Evolutionary conservation across 2,329 filamentous ascomycete species (phyloP).

Genomic region (Pyrenophora graminea): DNA sequence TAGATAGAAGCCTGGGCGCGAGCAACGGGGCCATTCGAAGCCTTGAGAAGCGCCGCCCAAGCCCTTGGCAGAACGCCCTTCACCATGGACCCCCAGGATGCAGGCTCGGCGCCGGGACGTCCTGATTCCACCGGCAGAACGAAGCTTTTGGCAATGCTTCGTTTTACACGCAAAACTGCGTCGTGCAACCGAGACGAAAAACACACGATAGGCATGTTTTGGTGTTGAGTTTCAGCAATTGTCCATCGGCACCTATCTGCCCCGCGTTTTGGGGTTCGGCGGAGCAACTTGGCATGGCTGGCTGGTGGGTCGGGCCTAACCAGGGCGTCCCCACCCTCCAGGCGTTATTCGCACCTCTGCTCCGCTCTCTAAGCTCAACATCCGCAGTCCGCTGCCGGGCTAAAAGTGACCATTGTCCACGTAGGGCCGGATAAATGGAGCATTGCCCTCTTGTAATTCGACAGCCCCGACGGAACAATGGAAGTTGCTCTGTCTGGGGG

Average conservation of each 20-base stretch:
- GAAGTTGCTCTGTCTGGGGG: constrained; percentile 7
- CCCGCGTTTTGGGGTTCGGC: constrained; percentile 10
- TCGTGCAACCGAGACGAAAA: background rate
- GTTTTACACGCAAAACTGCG: background rate
- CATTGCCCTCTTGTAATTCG: constrained; percentile 29
- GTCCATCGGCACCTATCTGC: background rate
- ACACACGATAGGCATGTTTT: background rate
- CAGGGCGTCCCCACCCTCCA: constrained; percentile 9
- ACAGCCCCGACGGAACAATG: constrained; percentile 24
- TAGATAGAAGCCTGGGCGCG: constrained; percentile 31
- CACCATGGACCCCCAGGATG: constrained; percentile 23
- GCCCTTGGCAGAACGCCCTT: constrained; percentile 41
- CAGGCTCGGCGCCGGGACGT: constrained; percentile 25
- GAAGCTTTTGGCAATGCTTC: constrained; percentile 32
- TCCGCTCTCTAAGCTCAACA: constrained; percentile 8
- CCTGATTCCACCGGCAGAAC: constrained; percentile 19
- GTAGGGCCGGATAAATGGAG: constrained; percentile 41
- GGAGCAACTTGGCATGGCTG: constrained; percentile 18
- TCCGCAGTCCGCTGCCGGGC: constrained; percentile 15
- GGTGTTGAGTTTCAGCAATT: background rate
- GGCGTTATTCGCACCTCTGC: background rate
- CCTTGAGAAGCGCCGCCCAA: constrained; percentile 41
- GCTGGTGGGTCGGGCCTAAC: constrained; percentile 1
- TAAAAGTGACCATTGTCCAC: constrained; percentile 26
- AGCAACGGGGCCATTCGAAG: constrained; percentile 28